Evolutionary conservation across 179 eudicot species (phyloP).

Genomic region (Actinidia arguta): DNA sequence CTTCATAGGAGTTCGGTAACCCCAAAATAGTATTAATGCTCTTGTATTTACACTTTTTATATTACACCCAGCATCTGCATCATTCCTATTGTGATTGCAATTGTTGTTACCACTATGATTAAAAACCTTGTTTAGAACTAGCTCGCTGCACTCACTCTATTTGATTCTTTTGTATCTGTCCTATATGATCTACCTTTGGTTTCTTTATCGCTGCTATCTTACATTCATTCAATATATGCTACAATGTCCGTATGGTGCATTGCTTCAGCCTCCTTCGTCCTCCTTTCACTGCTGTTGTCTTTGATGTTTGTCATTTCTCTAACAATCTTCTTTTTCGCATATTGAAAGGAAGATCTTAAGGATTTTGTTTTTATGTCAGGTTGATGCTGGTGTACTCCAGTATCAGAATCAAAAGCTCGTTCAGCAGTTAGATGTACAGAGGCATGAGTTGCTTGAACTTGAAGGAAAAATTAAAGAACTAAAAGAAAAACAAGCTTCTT

Average conservation of each 20-base stretch:
- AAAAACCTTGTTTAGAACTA: background rate
- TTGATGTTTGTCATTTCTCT: background rate
- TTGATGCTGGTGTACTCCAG: slow-evolving; percentile 90
- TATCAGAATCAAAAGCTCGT: slow-evolving; percentile 90
- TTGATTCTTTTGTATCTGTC: background rate
- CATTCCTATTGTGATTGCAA: background rate
- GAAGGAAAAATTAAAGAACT: slow-evolving; percentile 75
- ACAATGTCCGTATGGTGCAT: background rate
- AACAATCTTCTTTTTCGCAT: background rate
- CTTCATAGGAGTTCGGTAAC: background rate
- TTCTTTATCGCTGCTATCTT: background rate
- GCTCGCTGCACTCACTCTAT: background rate
- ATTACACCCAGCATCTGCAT: background rate
- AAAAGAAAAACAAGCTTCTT: slow-evolving; percentile 75
- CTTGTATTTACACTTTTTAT: background rate
- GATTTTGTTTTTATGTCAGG: slow-evolving; percentile 44
- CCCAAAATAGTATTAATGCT: background rate
- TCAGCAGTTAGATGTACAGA: slow-evolving; percentile 84
- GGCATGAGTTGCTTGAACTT: slow-evolving; percentile 81
- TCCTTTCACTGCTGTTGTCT: background rate
- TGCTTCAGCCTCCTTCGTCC: background rate
- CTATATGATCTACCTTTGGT: background rate
- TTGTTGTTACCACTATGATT: background rate
- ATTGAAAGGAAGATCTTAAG: background rate
- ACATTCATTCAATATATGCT: background rate